A percentile compares a stretch with the other conserved stretches of the same genome.
These are phyloP conservation scores for Gnomoniopsis smithogilvyi DNA, from an alignment of 2,329 filamentous ascomycete genomes.

Conservation along the genomic window DNA sequence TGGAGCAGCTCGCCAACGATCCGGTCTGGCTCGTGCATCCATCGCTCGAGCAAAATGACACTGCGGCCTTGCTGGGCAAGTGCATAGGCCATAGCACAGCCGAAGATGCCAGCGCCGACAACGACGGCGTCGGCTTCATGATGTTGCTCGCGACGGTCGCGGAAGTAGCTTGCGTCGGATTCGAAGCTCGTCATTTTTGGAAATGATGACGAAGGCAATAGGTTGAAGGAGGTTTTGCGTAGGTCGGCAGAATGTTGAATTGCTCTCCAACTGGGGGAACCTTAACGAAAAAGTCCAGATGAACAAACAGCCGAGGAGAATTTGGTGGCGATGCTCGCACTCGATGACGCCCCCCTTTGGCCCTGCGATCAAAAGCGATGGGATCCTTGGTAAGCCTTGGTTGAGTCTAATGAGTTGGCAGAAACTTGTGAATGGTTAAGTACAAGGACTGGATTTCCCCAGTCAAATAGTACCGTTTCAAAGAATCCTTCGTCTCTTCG, in stretches of 20 bases:
- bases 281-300: too few relatives aligned
- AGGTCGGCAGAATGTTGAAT: not conserved
- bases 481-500: not conserved
- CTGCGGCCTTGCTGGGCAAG: constrained; percentile 86
- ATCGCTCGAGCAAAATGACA: constrained; percentile 85
- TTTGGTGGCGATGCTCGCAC: not conserved
- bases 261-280: not conserved
- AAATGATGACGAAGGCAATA: not conserved
- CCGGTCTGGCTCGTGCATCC: constrained; percentile 86
- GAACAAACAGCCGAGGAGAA: not conserved
- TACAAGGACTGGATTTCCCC: too few relatives aligned
- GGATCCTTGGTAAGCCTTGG: too few relatives aligned
- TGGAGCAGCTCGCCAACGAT: constrained; percentile 96
- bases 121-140: constrained; percentile 82
- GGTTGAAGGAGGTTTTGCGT: not conserved
- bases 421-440: too few relatives aligned
- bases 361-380: too few relatives aligned
- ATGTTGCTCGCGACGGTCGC: constrained; percentile 48
- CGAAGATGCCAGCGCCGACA: constrained; percentile 86
- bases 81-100: constrained; percentile 80
- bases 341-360: too few relatives aligned
- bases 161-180: constrained; percentile 33
- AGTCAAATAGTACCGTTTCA: not conserved
- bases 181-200: constrained; percentile 29
- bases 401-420: too few relatives aligned